Evolutionary conservation across 768 basidiomycete genomes (phyloP), one percentile per base, ranked within the genome.

Genomic region (Ramaria sp.): DNA sequence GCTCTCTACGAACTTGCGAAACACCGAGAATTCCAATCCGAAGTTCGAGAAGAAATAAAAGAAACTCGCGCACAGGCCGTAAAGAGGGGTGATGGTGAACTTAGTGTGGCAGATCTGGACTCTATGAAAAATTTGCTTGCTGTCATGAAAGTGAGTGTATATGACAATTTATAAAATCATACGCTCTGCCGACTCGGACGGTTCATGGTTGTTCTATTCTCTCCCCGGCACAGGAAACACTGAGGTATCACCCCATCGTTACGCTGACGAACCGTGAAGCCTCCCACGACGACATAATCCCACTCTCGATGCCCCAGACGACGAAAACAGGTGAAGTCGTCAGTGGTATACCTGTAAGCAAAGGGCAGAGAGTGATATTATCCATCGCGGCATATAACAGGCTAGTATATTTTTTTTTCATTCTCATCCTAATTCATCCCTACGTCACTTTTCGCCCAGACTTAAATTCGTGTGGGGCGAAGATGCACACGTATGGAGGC

Each of bases 371-470:
- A 48, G 65, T 82, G 8, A 68, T 80, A 27, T 61, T 73, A 5
- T 81, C 80, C 8, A 73, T 80, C 36, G 72, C 73, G 20, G 77
- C 70, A 1, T 80, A 81, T 57, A 76, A 82, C 56, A 72, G 77
- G 81, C 77, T 34, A 43, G 60, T 18, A 5, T 34, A 9, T 25
- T 7, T 32, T 1, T 36, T 32, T n/a, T 18, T 51, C 18, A 20
- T 3, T 5, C 7, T 15, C 7, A 8, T 18, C 24, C 18, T 16
- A 3, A 16, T 36, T 36, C 10, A 51, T n/a, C n/a, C n/a, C n/a
- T n/a, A n/a, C n/a, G n/a, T 32, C 10, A 32, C 30, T 32, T 22
- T n/a, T 45, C n/a, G 15, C 38, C 64, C 28, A 51, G 50, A 18
- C 50, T 51, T 3, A 60, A 59, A 45, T 55, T 56, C 1, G 27